phyloP scores from a whole-genome alignment of 1,284 basidiomycete genomes.

The Tilletia horrida region DNA sequence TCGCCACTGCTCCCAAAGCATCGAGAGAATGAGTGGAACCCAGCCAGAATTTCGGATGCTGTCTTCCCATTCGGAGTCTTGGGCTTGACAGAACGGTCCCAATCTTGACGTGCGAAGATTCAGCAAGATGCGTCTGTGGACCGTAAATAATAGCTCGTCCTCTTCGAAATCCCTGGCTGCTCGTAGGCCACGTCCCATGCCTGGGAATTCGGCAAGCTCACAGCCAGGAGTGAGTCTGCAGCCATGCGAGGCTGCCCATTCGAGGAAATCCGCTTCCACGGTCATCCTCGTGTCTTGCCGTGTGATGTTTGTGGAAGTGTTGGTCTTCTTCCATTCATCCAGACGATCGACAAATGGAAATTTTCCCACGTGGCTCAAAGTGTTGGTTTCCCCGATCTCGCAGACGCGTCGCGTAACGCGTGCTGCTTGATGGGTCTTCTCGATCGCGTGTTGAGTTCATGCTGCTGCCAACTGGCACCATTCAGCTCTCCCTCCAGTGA shows the following conservation, averaged over 20 bases:
- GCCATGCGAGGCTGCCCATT: conserved; percentile 27
- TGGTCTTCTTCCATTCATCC: too few species aligned
- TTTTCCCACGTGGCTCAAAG: background rate
- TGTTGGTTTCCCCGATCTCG: background rate
- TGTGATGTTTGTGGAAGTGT: too few species aligned
- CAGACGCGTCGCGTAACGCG: conserved; percentile 12
- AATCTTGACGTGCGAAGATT: conserved; percentile 74
- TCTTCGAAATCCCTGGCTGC: conserved; percentile 71
- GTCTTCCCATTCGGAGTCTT: conserved; percentile 19
- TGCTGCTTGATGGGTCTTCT: background rate
- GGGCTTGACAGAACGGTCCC: background rate
- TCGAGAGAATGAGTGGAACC: conserved; percentile 80
- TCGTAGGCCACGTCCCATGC: conserved; percentile 68
- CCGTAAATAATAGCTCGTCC: conserved; percentile 72
- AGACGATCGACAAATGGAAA: too few species aligned
- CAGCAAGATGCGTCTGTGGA: conserved; percentile 74
- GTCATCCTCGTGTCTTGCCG: too few species aligned
- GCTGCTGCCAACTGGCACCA: too few species aligned
- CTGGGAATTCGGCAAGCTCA: conserved; percentile 61
- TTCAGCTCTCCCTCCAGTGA: too few species aligned
- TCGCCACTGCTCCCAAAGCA: conserved; percentile 81
- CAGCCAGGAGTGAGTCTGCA: conserved; percentile 55
- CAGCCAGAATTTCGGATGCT: conserved; percentile 63
- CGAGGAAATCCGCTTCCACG: background rate
- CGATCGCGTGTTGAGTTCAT: too few species aligned